Conservation (phyloP, 2,329 filamentous ascomycete species). For the Fusarium mexicanum region DNA sequence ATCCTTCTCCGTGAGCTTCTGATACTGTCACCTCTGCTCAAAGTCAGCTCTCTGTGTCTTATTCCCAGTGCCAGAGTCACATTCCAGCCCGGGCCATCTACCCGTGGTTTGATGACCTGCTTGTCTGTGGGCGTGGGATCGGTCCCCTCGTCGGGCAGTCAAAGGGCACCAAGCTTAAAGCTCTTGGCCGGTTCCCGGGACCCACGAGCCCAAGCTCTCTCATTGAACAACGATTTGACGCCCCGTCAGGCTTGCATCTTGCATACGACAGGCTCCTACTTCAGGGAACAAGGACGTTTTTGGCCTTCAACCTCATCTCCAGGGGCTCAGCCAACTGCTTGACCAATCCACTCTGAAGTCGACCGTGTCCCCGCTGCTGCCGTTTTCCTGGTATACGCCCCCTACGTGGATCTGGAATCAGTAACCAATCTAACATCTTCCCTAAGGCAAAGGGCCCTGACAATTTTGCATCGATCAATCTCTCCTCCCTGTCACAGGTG, state of each 20-base stretch:
- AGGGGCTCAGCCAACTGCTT: conserved; percentile 36
- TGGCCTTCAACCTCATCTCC: conserved; percentile 28
- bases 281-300: conserved; percentile 37
- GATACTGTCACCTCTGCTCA: conserved; percentile 12
- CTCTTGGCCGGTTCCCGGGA: conserved; percentile 39
- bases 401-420: conserved; percentile 33
- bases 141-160: conserved; percentile 22
- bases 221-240: conserved; percentile 42
- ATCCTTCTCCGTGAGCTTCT: conserved; percentile 17
- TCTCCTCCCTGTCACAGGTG: conserved; percentile 33
- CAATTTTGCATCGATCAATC: conserved; percentile 38
- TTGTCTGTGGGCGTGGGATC: conserved; percentile 34
- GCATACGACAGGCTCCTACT: conserved; percentile 36
- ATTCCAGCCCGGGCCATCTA: conserved; percentile 33
- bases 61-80: conserved; percentile 29
- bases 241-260: conserved; percentile 40
- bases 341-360: conserved; percentile 21
- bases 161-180: conserved; percentile 35
- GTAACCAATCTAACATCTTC: conserved; percentile 29
- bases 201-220: conserved; percentile 37
- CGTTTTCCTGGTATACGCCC: conserved; percentile 32
- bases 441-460: conserved; percentile 29
- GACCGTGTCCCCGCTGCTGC: conserved; percentile 23
- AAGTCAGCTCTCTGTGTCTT: conserved; percentile 7
- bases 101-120: conserved; percentile 37